Conservation (phyloP, 345 rosid genomes). For the sweet orange (Citrus sinensis) region DVS_A1.0 CM039164.1:3010001-3010500, state of each 20-base stretch:
- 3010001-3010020: constrained; percentile 56
- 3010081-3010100: constrained; percentile 75
- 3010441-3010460: not conserved
- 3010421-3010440: not conserved
- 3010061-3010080: constrained; percentile 84
- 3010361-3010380: not conserved
- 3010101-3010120: constrained; percentile 49
- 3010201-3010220: not conserved
- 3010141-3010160: constrained; percentile 47
- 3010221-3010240: not conserved
- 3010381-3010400: not conserved
- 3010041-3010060: constrained; percentile 76
- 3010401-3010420: not conserved
- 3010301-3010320: constrained; percentile 10
- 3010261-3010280: not conserved
- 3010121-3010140: constrained; percentile 59
- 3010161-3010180: constrained; percentile 45
- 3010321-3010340: not conserved
- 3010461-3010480: not conserved
- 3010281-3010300: constrained; percentile 2
- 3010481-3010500: not conserved
- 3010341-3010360: not conserved
- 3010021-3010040: constrained; percentile 90
- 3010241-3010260: constrained; percentile 6
- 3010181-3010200: not conserved